Conservation (phyloP, 1,284 basidiomycete genomes). For the Anthracocystis walkeri region DNA sequence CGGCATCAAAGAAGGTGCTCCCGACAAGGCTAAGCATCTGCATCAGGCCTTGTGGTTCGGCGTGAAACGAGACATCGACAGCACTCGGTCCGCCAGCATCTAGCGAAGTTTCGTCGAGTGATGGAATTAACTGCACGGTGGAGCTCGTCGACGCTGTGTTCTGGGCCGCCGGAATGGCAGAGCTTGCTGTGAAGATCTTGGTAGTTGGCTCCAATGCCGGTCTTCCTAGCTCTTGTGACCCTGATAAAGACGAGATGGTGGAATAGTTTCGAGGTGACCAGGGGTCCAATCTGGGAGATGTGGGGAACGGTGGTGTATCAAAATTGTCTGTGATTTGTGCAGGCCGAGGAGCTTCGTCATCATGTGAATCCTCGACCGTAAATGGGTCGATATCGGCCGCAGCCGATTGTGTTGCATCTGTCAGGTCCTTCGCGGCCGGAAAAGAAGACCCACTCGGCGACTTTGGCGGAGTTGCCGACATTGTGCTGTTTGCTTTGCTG, state of each 20-base stretch:
- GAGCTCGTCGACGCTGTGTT: constrained; percentile 2
- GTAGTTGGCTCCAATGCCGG: constrained; percentile 32
- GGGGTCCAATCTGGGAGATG: constrained; percentile 42
- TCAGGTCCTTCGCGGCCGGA: background rate
- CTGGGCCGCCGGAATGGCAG: background rate
- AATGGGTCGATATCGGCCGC: constrained; percentile 10
- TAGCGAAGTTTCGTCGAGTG: background rate
- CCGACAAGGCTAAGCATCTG: constrained; percentile 64
- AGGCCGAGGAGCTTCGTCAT: background rate
- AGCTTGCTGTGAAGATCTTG: constrained; percentile 16
- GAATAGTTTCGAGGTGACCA: constrained; percentile 46
- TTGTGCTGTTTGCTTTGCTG: background rate
- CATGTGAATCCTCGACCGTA: background rate
- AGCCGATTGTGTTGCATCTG: background rate
- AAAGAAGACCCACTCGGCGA: background rate
- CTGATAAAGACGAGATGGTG: constrained; percentile 43
- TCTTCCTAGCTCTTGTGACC: constrained; percentile 38
- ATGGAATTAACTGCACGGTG: background rate
- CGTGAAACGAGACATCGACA: constrained; percentile 29
- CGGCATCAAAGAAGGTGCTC: constrained; percentile 59
- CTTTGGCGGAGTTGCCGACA: constrained; percentile 10
- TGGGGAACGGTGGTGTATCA: constrained; percentile 37
- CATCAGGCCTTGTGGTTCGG: constrained; percentile 56
- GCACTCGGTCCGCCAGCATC: background rate
- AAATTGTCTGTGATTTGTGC: constrained; percentile 9